phyloP scores from a whole-genome alignment of 768 basidiomycete genomes.

The Boletus fagicola region DNA sequence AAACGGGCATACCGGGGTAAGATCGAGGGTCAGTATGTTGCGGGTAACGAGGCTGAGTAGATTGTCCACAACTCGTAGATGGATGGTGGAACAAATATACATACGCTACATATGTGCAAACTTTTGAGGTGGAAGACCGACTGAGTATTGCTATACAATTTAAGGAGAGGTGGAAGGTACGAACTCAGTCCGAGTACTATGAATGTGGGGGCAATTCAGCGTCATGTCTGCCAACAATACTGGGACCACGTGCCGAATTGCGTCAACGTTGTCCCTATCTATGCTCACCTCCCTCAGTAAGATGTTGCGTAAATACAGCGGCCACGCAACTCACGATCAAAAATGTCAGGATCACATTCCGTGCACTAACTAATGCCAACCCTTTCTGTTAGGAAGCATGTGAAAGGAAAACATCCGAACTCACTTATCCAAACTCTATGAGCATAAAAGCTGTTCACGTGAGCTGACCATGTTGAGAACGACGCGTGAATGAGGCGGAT shows the following conservation, averaged over 20 bases:
- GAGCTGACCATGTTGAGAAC: background rate
- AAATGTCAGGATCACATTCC: conserved; percentile 1
- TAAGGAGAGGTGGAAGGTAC: background rate
- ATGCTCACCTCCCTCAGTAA: background rate
- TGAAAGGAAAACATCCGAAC: background rate
- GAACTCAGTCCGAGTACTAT: conserved; percentile 8
- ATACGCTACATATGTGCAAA: background rate
- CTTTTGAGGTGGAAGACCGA: background rate
- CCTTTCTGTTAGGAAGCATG: background rate
- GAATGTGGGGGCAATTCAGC: background rate
- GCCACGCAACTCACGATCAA: conserved; percentile 4
- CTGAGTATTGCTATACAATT: background rate
- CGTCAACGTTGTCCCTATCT: background rate
- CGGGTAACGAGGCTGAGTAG: background rate
- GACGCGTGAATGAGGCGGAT: background rate
- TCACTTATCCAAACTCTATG: conserved; percentile 18
- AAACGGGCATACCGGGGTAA: background rate
- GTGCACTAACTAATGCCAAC: conserved; percentile 1
- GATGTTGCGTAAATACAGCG: background rate
- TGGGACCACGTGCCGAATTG: conserved; percentile 3
- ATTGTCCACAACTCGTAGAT: background rate
- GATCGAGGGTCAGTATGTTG: background rate
- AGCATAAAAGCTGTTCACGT: conserved; percentile 5
- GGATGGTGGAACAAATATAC: background rate
- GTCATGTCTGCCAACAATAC: no score